phyloP scores from a whole-genome alignment of 129 eudicot species.

The Artemisia argyi region DNA sequence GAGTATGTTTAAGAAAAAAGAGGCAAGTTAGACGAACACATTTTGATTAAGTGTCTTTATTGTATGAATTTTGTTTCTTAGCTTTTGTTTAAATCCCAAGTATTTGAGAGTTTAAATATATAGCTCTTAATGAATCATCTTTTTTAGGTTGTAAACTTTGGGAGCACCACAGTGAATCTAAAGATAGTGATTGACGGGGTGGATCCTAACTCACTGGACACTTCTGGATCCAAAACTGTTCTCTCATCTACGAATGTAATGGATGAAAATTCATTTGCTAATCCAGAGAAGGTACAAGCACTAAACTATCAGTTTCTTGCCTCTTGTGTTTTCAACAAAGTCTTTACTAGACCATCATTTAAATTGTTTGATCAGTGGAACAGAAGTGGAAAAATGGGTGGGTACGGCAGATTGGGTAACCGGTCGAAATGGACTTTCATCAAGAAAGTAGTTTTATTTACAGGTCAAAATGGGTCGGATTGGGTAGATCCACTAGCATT shows the following conservation, averaged over 20 bases:
- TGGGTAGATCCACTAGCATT: no score
- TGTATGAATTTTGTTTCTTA: no score
- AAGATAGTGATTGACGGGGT: conserved; percentile 55
- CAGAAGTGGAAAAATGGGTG: no score
- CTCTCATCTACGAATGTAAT: conserved; percentile 53
- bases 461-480: no score
- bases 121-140: not conserved
- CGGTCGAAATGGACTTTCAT: no score
- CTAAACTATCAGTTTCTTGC: not conserved
- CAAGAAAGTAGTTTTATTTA: no score
- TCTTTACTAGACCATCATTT: no score
- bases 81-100: not conserved
- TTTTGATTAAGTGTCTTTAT: no score
- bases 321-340: not conserved
- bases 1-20: no score
- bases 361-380: no score
- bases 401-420: no score
- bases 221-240: conserved; percentile 48
- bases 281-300: conserved; percentile 64
- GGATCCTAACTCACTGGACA: conserved; percentile 39
- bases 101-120: not conserved
- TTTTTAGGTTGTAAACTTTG: conserved; percentile 82
- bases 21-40: no score
- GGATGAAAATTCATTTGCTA: conserved; percentile 76
- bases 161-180: conserved; percentile 49